phyloP scores from a whole-genome alignment of 805 yeast species.

The Yarrowia porcina region DNA sequence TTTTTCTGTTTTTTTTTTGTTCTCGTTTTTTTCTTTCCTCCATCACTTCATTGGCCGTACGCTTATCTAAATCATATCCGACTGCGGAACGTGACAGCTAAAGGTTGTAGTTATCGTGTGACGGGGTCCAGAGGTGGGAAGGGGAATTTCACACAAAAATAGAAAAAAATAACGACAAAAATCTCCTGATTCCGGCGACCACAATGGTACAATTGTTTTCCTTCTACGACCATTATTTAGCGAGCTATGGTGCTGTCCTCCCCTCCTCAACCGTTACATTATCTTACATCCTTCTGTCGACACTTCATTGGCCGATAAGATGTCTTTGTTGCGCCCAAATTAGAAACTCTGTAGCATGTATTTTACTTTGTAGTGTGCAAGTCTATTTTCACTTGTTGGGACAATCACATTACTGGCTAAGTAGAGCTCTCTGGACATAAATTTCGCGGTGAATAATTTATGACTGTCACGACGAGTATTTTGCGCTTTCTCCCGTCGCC shows the following conservation, averaged over 20 bases:
- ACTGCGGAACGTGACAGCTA: slow-evolving; percentile 20
- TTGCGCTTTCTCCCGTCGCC: not conserved
- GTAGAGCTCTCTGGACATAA: not conserved
- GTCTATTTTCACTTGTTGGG: slow-evolving; percentile 9
- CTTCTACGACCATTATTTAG: not conserved
- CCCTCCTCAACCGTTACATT: slow-evolving; percentile 4
- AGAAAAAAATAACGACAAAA: not conserved
- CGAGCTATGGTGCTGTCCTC: no score
- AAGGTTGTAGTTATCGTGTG: not conserved
- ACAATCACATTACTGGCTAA: not conserved
- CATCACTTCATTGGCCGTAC: slow-evolving; percentile 19
- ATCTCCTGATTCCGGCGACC: not conserved
- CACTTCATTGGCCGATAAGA: slow-evolving; percentile 25
- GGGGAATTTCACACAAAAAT: not conserved
- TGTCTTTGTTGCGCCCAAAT: slow-evolving; percentile 24
- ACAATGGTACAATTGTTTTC: not conserved
- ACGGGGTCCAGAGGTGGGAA: not conserved
- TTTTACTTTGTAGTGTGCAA: not conserved
- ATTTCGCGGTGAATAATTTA: not conserved
- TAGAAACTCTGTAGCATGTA: slow-evolving; percentile 19
- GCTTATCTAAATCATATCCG: slow-evolving; percentile 23
- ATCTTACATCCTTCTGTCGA: slow-evolving; percentile 25
- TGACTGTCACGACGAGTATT: not conserved
- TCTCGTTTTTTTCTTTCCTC: no score
- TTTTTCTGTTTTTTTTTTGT: no score